Conservation (phyloP, 2,329 filamentous ascomycete genomes). For the Clarireedia hainanense region DNA sequence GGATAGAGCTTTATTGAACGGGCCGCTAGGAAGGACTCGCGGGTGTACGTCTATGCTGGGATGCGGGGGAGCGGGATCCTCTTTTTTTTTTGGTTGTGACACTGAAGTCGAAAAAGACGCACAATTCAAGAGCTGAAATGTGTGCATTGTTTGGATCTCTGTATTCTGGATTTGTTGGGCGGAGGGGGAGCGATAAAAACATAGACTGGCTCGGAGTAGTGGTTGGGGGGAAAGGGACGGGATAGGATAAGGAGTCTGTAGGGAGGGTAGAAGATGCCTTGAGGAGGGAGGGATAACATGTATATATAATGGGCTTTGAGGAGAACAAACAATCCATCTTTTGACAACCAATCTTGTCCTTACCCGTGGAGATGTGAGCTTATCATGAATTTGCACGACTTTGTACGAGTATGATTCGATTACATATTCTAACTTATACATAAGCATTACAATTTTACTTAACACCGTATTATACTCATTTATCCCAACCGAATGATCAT, state of each 20-base stretch:
- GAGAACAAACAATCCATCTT: too few species aligned
- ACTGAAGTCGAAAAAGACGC: conserved; percentile 13
- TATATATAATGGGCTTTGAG: neutral
- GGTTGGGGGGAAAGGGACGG: neutral
- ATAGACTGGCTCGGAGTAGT: neutral
- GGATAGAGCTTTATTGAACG: neutral
- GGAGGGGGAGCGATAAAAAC: neutral
- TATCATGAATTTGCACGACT: too few species aligned
- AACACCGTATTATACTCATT: too few species aligned
- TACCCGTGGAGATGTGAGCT: too few species aligned
- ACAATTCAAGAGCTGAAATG: conserved; percentile 28
- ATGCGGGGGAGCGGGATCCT: neutral
- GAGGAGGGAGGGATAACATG: neutral
- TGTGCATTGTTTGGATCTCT: conserved; percentile 15
- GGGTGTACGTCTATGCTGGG: neutral
- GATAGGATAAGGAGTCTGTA: neutral
- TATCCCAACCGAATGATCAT: too few species aligned
- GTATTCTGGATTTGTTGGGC: neutral
- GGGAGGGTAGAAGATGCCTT: neutral
- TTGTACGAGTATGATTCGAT: neutral
- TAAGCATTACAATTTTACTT: too few species aligned
- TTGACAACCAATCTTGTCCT: too few species aligned
- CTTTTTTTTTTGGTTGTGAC: conserved; percentile 1
- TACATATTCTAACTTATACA: too few species aligned
- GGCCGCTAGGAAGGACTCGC: neutral